A percentile compares a stretch with the other conserved stretches of the same genome.
These are phyloP conservation scores for Neospora caninum DNA, from an alignment of 169 alveolate genomes.

Conservation along the genomic window DNA sequence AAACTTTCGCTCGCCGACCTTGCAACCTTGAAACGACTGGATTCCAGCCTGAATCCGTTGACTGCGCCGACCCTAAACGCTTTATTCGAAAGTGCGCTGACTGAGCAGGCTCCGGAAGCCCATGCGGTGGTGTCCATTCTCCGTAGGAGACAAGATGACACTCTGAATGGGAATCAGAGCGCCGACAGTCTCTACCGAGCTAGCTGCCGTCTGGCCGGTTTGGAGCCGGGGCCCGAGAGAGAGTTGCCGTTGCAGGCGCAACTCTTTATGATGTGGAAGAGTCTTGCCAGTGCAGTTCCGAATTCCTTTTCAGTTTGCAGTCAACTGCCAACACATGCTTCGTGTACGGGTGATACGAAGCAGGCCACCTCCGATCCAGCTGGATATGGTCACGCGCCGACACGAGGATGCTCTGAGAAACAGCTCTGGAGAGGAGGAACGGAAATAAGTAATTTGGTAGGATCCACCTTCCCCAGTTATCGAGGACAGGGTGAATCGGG, in stretches of 20 bases:
- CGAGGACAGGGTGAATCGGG: too few species aligned
- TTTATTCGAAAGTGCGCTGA: background rate
- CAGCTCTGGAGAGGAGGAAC: too few species aligned
- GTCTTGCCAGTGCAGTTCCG: background rate
- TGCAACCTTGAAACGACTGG: background rate
- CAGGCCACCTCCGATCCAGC: too few species aligned
- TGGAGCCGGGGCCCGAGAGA: background rate
- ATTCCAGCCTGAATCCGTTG: constrained; percentile 10
- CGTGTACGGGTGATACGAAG: too few species aligned
- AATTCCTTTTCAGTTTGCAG: background rate
- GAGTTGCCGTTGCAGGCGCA: background rate
- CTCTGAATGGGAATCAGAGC: background rate
- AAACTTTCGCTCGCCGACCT: background rate
- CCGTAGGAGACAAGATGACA: background rate
- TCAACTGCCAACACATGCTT: background rate
- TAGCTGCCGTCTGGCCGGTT: background rate
- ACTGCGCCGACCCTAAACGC: background rate
- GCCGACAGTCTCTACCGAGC: background rate
- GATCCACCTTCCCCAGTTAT: background rate
- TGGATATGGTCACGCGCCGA: too few species aligned
- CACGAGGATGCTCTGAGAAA: too few species aligned
- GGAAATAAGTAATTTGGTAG: background rate
- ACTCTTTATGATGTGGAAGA: background rate
- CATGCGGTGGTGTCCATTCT: background rate
- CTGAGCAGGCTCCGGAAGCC: background rate